A percentile compares a stretch with the other conserved stretches of the same genome.
Conservation (phyloP, 768 basidiomycete genomes). For the Boletus fagicola region DNA sequence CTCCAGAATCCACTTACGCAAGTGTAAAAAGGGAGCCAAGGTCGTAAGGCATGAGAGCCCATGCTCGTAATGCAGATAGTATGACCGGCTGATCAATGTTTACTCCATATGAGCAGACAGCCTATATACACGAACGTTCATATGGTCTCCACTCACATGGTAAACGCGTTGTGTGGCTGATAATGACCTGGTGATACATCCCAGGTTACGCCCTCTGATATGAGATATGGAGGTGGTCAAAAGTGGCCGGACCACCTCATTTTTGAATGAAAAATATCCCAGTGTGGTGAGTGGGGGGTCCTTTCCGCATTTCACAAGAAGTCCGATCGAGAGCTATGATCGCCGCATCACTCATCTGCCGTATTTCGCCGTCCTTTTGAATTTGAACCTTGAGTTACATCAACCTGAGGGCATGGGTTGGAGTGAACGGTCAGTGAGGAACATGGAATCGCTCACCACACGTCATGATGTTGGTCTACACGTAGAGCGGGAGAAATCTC, state of each 20-base stretch:
- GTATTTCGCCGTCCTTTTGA: conserved; percentile 13
- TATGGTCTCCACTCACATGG: conserved; percentile 6
- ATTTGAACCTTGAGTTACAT: conserved; percentile 17
- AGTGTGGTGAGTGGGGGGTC: conserved; percentile 12
- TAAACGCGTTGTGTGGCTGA: conserved; percentile 12
- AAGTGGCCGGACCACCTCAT: conserved; percentile 12
- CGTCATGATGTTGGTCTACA: not conserved
- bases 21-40: conserved; percentile 1
- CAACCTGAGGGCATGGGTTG: conserved; percentile 5
- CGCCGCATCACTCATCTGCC: conserved; percentile 17
- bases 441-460: not conserved
- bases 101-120: conserved; percentile 8
- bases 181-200: conserved; percentile 4
- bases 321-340: conserved; percentile 24
- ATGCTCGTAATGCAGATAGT: not conserved
- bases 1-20: conserved; percentile 6
- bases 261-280: conserved; percentile 29
- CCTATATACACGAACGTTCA: not conserved
- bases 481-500: not conserved
- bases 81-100: conserved; percentile 6
- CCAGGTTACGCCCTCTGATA: conserved; percentile 13
- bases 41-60: not conserved
- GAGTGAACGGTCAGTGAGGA: not conserved
- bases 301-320: conserved; percentile 15
- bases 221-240: conserved; percentile 11